Conservation (phyloP, 345 rosid genomes). For the Hypericum perforatum region DNA sequence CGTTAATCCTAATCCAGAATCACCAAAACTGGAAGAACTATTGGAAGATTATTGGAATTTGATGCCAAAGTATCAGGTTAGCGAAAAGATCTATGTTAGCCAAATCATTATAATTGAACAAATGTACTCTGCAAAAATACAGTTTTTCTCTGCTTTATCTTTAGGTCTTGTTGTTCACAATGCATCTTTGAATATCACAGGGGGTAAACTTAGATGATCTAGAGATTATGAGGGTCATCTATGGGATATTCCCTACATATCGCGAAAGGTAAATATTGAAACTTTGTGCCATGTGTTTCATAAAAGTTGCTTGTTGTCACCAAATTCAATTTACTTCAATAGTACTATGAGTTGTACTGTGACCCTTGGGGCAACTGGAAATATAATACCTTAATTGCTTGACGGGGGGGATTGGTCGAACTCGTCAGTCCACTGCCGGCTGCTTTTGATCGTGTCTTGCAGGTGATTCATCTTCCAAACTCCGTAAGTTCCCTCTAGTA, state of each 20-base stretch:
- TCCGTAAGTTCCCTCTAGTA: conserved; percentile 7
- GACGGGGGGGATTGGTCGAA: conserved; percentile 23
- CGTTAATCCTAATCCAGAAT: conserved; percentile 62
- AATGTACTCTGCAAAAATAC: too few relatives aligned
- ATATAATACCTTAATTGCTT: conserved; percentile 33
- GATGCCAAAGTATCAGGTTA: conserved; percentile 90
- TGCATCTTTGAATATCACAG: conserved; percentile 18
- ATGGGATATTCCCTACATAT: conserved; percentile 91
- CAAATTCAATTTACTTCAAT: too few relatives aligned
- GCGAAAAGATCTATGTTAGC: conserved; percentile 4
- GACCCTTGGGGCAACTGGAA: not conserved
- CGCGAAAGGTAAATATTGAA: conserved; percentile 46
- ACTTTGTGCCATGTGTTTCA: not conserved
- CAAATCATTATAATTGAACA: too few relatives aligned
- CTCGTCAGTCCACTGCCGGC: conserved; percentile 78
- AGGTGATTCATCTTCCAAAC: conserved; percentile 38
- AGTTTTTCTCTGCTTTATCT: too few relatives aligned
- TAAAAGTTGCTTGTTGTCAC: conserved; percentile 4
- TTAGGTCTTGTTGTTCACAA: too few relatives aligned
- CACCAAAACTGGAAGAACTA: conserved; percentile 72
- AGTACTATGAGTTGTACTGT: not conserved
- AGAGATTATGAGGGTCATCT: conserved; percentile 71
- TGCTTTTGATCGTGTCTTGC: conserved; percentile 78
- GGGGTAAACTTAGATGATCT: conserved; percentile 61
- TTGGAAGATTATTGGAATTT: conserved; percentile 82